Percentiles rank a stretch among this genome's conserved stretches.
Conservation (phyloP, 2,329 filamentous ascomycete species). For the Aspergillus viridinutans region DNA sequence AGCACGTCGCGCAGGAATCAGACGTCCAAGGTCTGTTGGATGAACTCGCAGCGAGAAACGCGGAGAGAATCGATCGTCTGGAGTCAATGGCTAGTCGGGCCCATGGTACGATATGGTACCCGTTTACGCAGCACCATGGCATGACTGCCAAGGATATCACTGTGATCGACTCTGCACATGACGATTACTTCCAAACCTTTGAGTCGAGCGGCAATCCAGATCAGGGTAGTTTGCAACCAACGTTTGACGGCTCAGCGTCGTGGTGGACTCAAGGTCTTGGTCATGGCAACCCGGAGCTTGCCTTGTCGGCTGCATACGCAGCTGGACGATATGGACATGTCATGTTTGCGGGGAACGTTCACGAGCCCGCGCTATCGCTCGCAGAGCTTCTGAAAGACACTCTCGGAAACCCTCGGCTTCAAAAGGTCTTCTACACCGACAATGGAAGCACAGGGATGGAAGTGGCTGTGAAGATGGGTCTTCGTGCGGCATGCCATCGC, state of each 20-base stretch:
- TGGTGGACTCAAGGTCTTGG: constrained; percentile 92
- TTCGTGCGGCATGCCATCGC: constrained; percentile 62
- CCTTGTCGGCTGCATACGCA: constrained; percentile 73
- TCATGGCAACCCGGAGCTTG: constrained; percentile 68
- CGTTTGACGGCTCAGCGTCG: constrained; percentile 79
- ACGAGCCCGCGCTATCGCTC: constrained; percentile 69
- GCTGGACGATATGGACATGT: constrained; percentile 82
- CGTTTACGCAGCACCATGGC: constrained; percentile 74
- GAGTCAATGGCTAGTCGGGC: constrained; percentile 61
- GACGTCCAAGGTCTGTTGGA: constrained; percentile 47
- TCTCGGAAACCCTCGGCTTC: constrained; percentile 61
- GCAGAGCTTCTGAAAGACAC: constrained; percentile 60
- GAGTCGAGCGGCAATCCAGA: constrained; percentile 20
- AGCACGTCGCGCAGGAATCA: constrained; percentile 37
- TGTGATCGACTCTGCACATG: constrained; percentile 74
- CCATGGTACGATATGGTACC: constrained; percentile 71
- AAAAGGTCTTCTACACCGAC: constrained; percentile 75
- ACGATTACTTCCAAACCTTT: constrained; percentile 70
- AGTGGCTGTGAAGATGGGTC: constrained; percentile 79
- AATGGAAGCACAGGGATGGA: constrained; percentile 81
- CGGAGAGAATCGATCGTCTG: constrained; percentile 54
- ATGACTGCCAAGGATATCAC: constrained; percentile 61
- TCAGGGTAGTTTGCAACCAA: constrained; percentile 51
- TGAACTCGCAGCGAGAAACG: constrained; percentile 52
- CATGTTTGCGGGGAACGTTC: constrained; percentile 79